Evolutionary conservation across 2,329 filamentous ascomycete genomes (phyloP).

Genomic region (Sclerotinia trifoliorum): DNA sequence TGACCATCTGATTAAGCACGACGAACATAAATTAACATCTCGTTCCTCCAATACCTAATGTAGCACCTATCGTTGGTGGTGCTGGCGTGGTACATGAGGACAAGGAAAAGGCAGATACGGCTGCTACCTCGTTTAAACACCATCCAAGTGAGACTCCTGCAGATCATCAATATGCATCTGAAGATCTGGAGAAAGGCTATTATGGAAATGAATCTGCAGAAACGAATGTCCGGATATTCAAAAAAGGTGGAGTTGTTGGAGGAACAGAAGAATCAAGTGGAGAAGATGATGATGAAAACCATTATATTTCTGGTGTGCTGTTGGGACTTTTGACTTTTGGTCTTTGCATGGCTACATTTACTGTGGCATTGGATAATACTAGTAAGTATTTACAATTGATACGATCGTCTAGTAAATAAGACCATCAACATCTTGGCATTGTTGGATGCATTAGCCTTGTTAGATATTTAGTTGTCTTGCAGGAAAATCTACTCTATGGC

Average conservation of each 20-base stretch:
- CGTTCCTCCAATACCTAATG: not conserved
- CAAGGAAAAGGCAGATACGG: conserved; percentile 1
- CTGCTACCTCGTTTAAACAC: conserved; percentile 3
- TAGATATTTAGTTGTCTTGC: not conserved
- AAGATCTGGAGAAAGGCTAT: not conserved
- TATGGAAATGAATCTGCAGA: conserved; percentile 8
- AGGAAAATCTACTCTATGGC: not conserved
- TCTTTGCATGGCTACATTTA: conserved; percentile 45
- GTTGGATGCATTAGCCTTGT: not conserved
- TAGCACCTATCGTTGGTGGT: conserved; percentile 4
- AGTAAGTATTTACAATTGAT: conserved; percentile 32
- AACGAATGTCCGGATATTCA: not conserved
- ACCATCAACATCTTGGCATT: not conserved
- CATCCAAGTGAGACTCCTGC: not conserved
- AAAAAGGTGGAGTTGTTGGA: conserved; percentile 2
- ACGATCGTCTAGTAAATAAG: not conserved
- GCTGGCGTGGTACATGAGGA: not conserved
- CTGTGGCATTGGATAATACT: conserved; percentile 39
- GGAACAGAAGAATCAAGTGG: conserved; percentile 19
- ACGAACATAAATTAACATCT: conserved; percentile 11
- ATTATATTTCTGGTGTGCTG: conserved; percentile 35
- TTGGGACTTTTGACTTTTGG: conserved; percentile 47
- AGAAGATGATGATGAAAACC: conserved; percentile 30
- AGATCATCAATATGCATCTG: not conserved
- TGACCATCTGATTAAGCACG: not conserved